These are phyloP conservation scores for Elymus sibiricus DNA, from an alignment of 176 grass and related monocot species.

Conservation along the genomic window DNA sequence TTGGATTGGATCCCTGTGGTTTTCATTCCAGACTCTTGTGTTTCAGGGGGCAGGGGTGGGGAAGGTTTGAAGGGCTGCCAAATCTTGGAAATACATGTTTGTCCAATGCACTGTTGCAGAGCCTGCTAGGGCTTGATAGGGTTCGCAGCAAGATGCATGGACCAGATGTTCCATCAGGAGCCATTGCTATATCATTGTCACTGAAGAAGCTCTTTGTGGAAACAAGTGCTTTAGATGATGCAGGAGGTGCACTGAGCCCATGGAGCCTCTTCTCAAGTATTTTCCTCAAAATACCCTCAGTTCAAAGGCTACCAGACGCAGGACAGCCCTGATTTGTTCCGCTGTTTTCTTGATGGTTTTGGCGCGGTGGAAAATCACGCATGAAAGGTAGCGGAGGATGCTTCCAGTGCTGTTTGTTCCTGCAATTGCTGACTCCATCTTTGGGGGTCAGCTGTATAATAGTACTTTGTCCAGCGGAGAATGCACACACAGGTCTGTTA, in stretches of 20 bases:
- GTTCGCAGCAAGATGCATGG: slow-evolving; percentile 61
- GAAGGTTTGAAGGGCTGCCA: slow-evolving; percentile 74
- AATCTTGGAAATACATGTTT: slow-evolving; percentile 95
- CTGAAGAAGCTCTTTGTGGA: slow-evolving; percentile 83
- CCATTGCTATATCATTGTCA: slow-evolving; percentile 50
- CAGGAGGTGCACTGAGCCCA: slow-evolving; percentile 44
- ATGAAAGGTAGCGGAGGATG: slow-evolving; percentile 41
- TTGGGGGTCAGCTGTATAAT: slow-evolving; percentile 61
- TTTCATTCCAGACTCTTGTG: background rate
- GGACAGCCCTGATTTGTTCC: too few species aligned
- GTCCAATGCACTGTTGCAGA: slow-evolving; percentile 93
- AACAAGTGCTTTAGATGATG: slow-evolving; percentile 56
- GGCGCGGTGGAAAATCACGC: slow-evolving; percentile 51
- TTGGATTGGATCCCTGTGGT: background rate
- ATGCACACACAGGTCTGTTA: slow-evolving; percentile 68
- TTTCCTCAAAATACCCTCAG: too few species aligned
- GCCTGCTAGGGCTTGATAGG: slow-evolving; percentile 61
- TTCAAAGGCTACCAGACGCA: too few species aligned
- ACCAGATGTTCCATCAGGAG: slow-evolving; percentile 42
- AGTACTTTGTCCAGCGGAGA: slow-evolving; percentile 71
- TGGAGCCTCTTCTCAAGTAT: too few species aligned
- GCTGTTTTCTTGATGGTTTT: too few species aligned
- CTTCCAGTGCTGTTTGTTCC: slow-evolving; percentile 19
- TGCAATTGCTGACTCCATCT: slow-evolving; percentile 64
- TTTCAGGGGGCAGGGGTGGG: slow-evolving; percentile 36